Base-by-base conservation (phyloP, 805 yeast genomes). In the Candida tallmaniae region DNA sequence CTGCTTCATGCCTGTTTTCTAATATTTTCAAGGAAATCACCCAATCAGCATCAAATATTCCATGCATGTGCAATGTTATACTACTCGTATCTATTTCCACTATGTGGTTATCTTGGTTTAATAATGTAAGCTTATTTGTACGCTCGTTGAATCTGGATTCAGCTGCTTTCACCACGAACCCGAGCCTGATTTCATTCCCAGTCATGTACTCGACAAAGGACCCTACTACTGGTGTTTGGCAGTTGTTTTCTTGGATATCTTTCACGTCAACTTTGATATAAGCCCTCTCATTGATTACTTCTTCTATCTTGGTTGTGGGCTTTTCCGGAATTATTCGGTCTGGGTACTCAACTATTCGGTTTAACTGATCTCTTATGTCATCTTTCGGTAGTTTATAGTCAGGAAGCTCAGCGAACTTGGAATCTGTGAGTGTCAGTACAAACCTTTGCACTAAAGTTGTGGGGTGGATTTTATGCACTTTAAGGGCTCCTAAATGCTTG, bases 151-250 rank as follows among this genome's bases (percentile, higher is more conserved):
- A 68, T 18, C 43, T 52, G 4, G 69, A 54, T 27, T 38, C 33
- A 0, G 65, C 47, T 13, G 41, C 54, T 27, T 55, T 35, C 4
- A 66, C 31, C 3, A 71, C 72, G 2, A 68, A 44, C 2, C 75
- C 76, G 34, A 62, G 47, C 3, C 35, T 36, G 4, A 51, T 33
- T 1, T 29, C 25, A 11, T 38, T 43, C 6, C 41, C 43, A 5
- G 36, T 27, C 1, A 40, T 28, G 37, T 56, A 58, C 39, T 68
- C 73, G 6, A 70, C 60, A 2, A 70, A 36, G 2, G 73, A 62
- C 1, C 76, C 76, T 4, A 39, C 38, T 1, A 31, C 35, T 0
- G 64, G 61, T 6, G 47, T 35, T 5, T 26, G 29, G 22, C 22
- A 37, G 13, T 44, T 39, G 33, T 47, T 54, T 10, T 36, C 29